phyloP scores from a whole-genome alignment of 192 early-diverging fungal genomes.

The Umbelopsis isabellina region DNA sequence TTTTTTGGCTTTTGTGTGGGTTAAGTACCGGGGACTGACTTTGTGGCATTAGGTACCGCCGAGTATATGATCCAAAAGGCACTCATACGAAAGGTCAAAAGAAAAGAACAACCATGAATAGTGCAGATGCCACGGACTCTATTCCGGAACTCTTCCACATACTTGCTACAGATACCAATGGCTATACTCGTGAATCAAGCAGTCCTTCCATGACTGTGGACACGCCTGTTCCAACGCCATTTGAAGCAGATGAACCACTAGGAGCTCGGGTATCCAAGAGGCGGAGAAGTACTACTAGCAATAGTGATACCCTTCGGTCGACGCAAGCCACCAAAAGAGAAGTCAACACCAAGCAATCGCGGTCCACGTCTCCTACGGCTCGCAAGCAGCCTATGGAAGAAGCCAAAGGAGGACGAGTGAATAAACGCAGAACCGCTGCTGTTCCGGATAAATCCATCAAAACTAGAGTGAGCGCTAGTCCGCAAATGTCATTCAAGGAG shows the following conservation, averaged over 20 bases:
- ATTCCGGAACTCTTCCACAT: conserved; percentile 17
- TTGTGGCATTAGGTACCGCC: neutral
- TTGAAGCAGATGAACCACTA: neutral
- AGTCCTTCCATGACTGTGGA: conserved; percentile 14
- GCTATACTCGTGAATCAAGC: neutral
- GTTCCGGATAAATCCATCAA: neutral
- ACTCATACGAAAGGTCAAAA: neutral
- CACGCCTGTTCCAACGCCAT: neutral
- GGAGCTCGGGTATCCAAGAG: conserved; percentile 3
- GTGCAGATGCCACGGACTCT: conserved; percentile 13
- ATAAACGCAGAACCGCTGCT: neutral
- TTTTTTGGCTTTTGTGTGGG: neutral
- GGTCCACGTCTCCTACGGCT: conserved; percentile 5
- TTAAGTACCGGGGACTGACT: no score
- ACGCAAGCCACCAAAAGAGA: conserved; percentile 12
- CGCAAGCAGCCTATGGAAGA: conserved; percentile 12
- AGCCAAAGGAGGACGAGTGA: neutral
- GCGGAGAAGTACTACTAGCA: conserved; percentile 15
- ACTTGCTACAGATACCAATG: neutral
- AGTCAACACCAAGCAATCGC: neutral
- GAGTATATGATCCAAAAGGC: conserved; percentile 18
- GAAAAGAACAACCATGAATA: conserved; percentile 20
- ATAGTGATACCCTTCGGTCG: neutral
- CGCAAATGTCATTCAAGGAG: conserved; percentile 11
- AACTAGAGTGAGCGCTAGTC: neutral